A percentile compares a stretch with the other conserved stretches of the same genome.
These are phyloP conservation scores for Tephrocybe sp. DNA, from an alignment of 768 basidiomycete genomes.

Conservation along the genomic window DNA sequence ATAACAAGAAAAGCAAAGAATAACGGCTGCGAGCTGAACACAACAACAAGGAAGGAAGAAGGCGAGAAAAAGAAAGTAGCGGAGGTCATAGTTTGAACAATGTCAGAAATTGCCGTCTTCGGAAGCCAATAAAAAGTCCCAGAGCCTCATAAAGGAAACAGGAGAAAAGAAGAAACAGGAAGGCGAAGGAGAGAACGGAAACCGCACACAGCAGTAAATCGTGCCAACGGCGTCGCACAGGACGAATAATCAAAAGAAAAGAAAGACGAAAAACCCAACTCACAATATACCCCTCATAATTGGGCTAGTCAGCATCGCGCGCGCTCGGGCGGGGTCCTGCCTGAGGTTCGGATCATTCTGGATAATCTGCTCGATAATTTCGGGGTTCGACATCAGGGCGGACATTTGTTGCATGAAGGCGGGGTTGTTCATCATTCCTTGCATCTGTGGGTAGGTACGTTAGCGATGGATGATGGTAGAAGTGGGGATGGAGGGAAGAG, in stretches of 20 bases:
- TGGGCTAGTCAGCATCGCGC: conserved; percentile 63
- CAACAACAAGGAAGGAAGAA: neutral
- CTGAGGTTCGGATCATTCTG: conserved; percentile 77
- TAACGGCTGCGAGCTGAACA: neutral
- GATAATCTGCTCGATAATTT: conserved; percentile 86
- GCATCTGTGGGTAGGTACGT: conserved; percentile 48
- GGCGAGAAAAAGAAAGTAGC: neutral
- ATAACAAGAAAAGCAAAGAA: too few species aligned
- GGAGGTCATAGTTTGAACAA: too few species aligned
- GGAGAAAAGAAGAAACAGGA: too few species aligned
- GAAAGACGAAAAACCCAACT: too few species aligned
- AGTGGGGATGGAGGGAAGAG: neutral
- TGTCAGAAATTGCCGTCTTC: too few species aligned
- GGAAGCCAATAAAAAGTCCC: too few species aligned
- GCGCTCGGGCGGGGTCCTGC: conserved; percentile 70
- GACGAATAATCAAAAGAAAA: too few species aligned
- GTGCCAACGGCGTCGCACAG: too few species aligned
- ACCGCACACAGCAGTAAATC: too few species aligned
- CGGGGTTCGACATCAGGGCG: conserved; percentile 81
- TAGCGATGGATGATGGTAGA: conserved; percentile 5
- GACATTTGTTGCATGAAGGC: conserved; percentile 90
- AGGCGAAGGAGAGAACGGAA: conserved; percentile 24
- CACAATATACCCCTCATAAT: conserved; percentile 11
- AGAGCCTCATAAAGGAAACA: too few species aligned
- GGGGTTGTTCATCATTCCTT: conserved; percentile 82